Evolutionary conservation across 2,329 filamentous ascomycete genomes (phyloP), one percentile per base, ranked within the genome.

Genomic region (Onygenales sp.): DNA sequence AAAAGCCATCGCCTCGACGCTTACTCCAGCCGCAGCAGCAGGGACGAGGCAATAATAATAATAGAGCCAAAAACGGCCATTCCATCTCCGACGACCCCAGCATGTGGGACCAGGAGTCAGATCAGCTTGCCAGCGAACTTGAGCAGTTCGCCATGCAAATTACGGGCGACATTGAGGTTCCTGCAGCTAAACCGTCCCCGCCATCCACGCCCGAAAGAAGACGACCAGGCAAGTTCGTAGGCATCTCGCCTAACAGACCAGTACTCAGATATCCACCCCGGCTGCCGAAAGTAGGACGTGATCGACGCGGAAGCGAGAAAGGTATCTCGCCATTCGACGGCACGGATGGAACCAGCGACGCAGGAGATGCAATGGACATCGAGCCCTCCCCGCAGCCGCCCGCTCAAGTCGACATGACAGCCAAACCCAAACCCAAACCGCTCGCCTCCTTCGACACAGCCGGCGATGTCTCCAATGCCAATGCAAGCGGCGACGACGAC

Each of bases 71-170:
- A 47, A 61, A 54, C 13, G 71, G 71, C 36, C 66, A 67, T 36
- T 67, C 67, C 17, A 67, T 69, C 2, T 58, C 62, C 52, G 63
- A 66, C 32, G 61, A 67, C 42, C 65, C 71, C 31, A 67, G 59
- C 52, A 71, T 64, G 21, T 71, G 70, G 67, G 68, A 75, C 48
- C 62, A 71, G 53, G 67, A 72, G 33, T 72, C 71, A 10, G 70
- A 73, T 49, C 65, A 66, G 36, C 61, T 75, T 21, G 73, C 70
- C 1, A 56, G 62, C 40, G 70, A 75, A 49, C 63, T 75, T 27
- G 68, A 72, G 47, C 65, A 69, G 46, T 63, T 75, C 50, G 71
- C 72, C 42, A 61, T 73, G 48, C 70, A 74, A 52, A 60, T 74
- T 4, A 69, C 73, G 47, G 59, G 59, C 2, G 63, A 65, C n/a